Base-by-base conservation (phyloP, 129 eudicot species). In the Flaveria bidentis region DNA sequence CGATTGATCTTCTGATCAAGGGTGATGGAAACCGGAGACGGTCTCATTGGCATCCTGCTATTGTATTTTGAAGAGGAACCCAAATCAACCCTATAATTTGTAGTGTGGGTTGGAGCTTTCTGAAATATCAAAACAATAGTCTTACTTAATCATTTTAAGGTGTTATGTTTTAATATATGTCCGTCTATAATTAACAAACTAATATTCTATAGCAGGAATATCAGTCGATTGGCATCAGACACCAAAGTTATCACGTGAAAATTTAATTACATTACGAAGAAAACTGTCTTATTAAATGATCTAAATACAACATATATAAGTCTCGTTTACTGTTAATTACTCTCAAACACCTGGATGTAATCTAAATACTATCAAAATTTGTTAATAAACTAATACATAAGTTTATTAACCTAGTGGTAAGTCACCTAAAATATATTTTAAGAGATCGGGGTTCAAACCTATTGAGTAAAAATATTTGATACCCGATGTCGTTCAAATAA, bases 51-150 rank as follows among this genome's bases (percentile, higher is more conserved):
- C 82, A 77, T 86, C 84, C 69, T 80, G 68, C 51, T 84, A 77
- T 76, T 81, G 82, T 61, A 79, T 80, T 75, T 86, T 60, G 91
- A 82, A 14, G 92, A 84, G 13, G 92, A 84, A n/a, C 98, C 90
- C 46, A 85, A 42, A 60, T 92, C 97, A 55, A 84, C 87, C 79
- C 84, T 86, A 82, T 85, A 87, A 63, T 89, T 91, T 62, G 88
- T 51, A 70, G 78, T 73, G 78, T 82, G 47, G 74, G 55, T 84
- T 14, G 85, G 84, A 77, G 82, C 90, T 89, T 92, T 78, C 74
- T 80, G 65, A 65, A 44, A 71, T 50, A 52, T 44, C 17, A 73
- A 53, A 74, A 57, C 6, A 9, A 46, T 28, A 50, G 14, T 10
- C 71, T n/a, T 42, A 0, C 42, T 33, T 41, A 39, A 68, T 44